phyloP scores from a whole-genome alignment of 139 green algal genomes.

The Ettlia oleoabundans region DNA sequence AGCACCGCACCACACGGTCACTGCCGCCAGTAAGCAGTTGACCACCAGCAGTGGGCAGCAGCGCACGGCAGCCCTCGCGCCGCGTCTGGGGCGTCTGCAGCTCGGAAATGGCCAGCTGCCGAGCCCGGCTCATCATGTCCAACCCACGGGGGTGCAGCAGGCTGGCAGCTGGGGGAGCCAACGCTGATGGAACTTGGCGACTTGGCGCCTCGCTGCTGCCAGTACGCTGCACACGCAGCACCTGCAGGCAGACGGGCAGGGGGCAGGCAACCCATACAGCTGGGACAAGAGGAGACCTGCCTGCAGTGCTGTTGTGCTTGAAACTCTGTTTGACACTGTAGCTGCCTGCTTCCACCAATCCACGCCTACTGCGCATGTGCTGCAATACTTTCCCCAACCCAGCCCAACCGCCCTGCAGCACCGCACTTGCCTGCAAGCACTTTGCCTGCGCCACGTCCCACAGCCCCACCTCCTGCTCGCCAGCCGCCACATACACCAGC shows the following conservation, averaged over 20 bases:
- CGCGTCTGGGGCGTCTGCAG: conserved; percentile 47
- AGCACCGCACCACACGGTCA: conserved; percentile 68
- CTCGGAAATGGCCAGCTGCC: conserved; percentile 54
- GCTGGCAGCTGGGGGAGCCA: conserved; percentile 19
- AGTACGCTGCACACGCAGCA: conserved; percentile 32
- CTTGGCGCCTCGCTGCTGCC: conserved; percentile 34
- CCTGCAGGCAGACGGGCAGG: neutral
- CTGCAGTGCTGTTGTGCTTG: no score
- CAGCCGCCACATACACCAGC: conserved; percentile 81
- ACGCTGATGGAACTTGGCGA: conserved; percentile 39
- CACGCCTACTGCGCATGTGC: no score
- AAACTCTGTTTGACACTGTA: no score
- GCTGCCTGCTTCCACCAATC: no score
- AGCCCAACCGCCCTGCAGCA: neutral
- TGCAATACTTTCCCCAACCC: neutral
- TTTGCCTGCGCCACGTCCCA: conserved; percentile 72
- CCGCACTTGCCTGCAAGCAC: conserved; percentile 51
- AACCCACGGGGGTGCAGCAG: neutral
- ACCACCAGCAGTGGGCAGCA: conserved; percentile 68
- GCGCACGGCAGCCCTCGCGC: conserved; percentile 37
- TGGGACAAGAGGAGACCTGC: neutral
- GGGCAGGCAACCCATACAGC: neutral
- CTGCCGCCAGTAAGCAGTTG: conserved; percentile 71
- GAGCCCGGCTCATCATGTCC: conserved; percentile 36
- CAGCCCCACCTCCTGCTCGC: conserved; percentile 75